These are phyloP conservation scores for Paxillus ammoniavirescens DNA, from an alignment of 768 basidiomycete genomes.

Conservation along the genomic window DNA sequence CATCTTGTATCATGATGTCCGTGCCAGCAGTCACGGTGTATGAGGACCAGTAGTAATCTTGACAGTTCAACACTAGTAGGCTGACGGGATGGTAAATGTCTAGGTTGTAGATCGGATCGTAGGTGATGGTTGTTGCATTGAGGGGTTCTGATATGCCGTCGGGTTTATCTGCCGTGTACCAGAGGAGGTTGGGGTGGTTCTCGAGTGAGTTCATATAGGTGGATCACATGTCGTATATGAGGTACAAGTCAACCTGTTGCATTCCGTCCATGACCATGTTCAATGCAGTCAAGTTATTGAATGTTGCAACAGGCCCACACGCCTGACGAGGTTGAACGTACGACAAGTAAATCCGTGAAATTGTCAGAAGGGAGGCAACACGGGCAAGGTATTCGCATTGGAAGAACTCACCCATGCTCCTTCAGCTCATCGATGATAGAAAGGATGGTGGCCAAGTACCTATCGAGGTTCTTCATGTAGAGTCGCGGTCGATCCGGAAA, in stretches of 20 bases:
- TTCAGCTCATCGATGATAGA: too few relatives aligned
- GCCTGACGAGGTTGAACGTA: conserved; percentile 18
- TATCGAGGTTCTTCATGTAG: conserved; percentile 44
- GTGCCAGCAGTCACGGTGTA: conserved; percentile 62
- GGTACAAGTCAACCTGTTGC: conserved; percentile 63
- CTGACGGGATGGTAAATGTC: conserved; percentile 70
- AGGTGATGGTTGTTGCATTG: conserved; percentile 48
- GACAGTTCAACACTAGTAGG: too few relatives aligned
- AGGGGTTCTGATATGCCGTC: conserved; percentile 70
- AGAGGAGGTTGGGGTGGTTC: conserved; percentile 62
- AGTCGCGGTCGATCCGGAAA: conserved; percentile 44
- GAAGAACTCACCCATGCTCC: too few relatives aligned
- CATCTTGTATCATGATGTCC: conserved; percentile 71
- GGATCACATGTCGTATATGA: conserved; percentile 84
- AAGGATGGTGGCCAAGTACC: conserved; percentile 18
- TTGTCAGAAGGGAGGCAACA: not conserved
- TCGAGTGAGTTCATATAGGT: conserved; percentile 69
- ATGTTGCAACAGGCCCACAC: conserved; percentile 50
- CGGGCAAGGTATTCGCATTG: not conserved
- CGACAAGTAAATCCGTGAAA: conserved; percentile 26
- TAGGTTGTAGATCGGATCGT: conserved; percentile 55
- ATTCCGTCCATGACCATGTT: conserved; percentile 70
- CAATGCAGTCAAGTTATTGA: conserved; percentile 61
- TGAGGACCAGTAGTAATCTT: too few relatives aligned
- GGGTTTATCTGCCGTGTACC: conserved; percentile 76